Base-by-base conservation (phyloP, 2,329 filamentous ascomycete species). In the Phyllachora maydis region DNA sequence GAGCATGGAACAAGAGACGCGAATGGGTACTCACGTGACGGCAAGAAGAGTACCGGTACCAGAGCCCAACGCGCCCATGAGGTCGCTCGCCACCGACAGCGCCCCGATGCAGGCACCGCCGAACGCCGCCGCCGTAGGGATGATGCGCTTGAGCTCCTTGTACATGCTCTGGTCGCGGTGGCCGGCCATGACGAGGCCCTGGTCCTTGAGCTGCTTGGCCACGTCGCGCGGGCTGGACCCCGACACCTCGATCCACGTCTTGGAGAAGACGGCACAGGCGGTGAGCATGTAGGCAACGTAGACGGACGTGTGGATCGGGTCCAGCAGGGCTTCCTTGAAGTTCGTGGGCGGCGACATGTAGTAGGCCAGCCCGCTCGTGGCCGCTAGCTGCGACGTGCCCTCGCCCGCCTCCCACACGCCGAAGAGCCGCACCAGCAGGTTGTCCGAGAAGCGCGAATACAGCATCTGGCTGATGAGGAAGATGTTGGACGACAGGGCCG, bases 121-220 rank as follows among this genome's bases (percentile, higher is more conserved):
- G 37, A 98, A 98, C 41, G 90, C 88, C 35, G 88, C 88, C 31
- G 88, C 90, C 30, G 88, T 95, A 33, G 88, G 90, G 35, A 98
- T 98, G 42, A 98, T 88, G 44, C 88, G 77, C 77, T 98, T 98
- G 35, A 98, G 70, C 59, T 98, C 88, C 65, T 91, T 91, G 71
- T 98, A 98, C 88, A 98, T 98, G 63, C 78, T 90, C 66, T 95
- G 85, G 53, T 98, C 90, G 58, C 88, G 79, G 64, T 98, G 88
- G 45, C 88, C 88, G 43, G 88, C 85, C 90, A 98, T 98, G 39
- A 98, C 85, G 28, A 98, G 74, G 48, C 88, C 88, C 58, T 98
- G 88, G 45, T 98, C 90, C 72, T 98, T 98, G 51, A 98, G 72
- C 60, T 95, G 88, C 71, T 98, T 98, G 43, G 88, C 88, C 36